These are phyloP conservation scores for Mucor piriformis DNA, from an alignment of 371 early-diverging fungal genomes.

Conservation along the genomic window DNA sequence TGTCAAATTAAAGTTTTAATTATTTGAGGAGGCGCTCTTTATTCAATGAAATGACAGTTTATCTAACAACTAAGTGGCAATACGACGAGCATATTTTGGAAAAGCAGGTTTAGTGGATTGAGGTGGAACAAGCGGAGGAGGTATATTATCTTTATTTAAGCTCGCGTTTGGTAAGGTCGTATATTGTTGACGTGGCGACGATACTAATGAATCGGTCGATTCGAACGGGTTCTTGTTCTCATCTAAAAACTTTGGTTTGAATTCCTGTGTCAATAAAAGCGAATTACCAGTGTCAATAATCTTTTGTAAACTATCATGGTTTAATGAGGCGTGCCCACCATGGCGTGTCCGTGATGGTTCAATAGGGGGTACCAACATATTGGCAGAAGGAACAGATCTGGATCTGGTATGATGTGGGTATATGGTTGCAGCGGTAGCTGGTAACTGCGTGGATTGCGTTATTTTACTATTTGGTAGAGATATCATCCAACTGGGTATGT, in stretches of 20 bases:
- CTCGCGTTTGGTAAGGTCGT: neutral
- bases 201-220: neutral
- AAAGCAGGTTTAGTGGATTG: conserved; percentile 44
- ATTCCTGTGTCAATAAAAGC: conserved; percentile 34
- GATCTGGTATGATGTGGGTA: conserved; percentile 31
- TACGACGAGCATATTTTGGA: conserved; percentile 32
- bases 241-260: conserved; percentile 27
- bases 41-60: no score
- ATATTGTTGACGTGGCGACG: neutral
- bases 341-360: neutral
- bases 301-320: conserved; percentile 7
- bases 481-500: conserved; percentile 8
- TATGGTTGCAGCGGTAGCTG: neutral
- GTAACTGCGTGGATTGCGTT: neutral
- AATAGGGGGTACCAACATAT: neutral
- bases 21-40: no score
- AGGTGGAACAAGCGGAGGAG: conserved; percentile 45
- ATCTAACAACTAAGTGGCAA: no score
- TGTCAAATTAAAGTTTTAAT: no score
- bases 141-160: conserved; percentile 21
- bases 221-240: conserved; percentile 6
- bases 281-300: conserved; percentile 36
- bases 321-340: conserved; percentile 3
- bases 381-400: conserved; percentile 25
- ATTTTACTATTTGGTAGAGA: neutral